Evolutionary conservation across 108 stramenopile genomes (phyloP).

Genomic region (Pseudonitzschia delicatissima): DNA sequence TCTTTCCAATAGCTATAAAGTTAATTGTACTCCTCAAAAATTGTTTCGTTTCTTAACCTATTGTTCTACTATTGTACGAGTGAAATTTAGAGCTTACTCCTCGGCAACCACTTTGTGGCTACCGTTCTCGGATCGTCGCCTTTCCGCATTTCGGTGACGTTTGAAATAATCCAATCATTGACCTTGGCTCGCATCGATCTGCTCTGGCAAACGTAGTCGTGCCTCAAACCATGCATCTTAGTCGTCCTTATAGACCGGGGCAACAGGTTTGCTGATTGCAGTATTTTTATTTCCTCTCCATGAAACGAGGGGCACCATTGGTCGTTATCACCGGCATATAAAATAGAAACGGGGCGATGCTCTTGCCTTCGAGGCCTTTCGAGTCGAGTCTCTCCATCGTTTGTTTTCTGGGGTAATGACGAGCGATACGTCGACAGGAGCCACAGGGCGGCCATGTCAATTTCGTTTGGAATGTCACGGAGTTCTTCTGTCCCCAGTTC

Average conservation of each 20-base stretch:
- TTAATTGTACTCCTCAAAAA: too few species aligned
- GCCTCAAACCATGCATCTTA: conserved; percentile 26
- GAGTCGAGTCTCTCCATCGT: conserved; percentile 19
- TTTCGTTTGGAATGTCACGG: conserved; percentile 57
- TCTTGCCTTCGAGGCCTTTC: conserved; percentile 37
- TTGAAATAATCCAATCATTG: conserved; percentile 4
- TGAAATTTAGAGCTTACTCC: neutral
- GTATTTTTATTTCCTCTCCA: conserved; percentile 34
- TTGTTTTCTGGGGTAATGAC: neutral
- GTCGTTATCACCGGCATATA: conserved; percentile 57
- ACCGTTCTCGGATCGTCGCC: too few species aligned
- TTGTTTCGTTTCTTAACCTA: neutral
- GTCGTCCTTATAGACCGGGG: conserved; percentile 34
- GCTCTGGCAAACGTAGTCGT: conserved; percentile 46
- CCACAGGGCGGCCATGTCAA: conserved; percentile 45
- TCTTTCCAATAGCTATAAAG: too few species aligned
- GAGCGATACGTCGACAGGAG: neutral
- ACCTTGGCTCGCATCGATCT: neutral
- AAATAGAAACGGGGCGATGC: conserved; percentile 45
- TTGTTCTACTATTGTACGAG: neutral
- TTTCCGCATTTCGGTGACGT: neutral
- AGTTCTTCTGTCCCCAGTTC: conserved; percentile 72
- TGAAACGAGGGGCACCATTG: conserved; percentile 72
- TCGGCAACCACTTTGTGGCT: too few species aligned
- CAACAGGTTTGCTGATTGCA: conserved; percentile 18